phyloP scores from a whole-genome alignment of 306 rosid species.

The Senna siamea region DNA sequence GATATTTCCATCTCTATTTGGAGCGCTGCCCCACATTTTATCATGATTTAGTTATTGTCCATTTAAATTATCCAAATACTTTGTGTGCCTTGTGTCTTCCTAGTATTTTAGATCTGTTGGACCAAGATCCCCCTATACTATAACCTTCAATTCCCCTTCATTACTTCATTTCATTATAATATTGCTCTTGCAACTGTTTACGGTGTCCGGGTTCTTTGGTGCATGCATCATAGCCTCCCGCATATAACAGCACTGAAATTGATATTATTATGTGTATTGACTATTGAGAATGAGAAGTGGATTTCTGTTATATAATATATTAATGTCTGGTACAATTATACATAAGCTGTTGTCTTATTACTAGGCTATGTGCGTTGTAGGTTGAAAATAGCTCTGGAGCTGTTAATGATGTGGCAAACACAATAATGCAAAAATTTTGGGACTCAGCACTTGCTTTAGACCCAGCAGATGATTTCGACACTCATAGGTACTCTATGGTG shows the following conservation, averaged over 20 bases:
- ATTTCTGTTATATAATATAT: not conserved
- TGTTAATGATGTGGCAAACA: slow-evolving; percentile 73
- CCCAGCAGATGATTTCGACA: slow-evolving; percentile 85
- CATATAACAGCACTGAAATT: slow-evolving; percentile 1
- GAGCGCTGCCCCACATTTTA: slow-evolving; percentile 5
- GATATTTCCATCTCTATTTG: slow-evolving; percentile 29
- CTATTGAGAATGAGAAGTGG: slow-evolving; percentile 7
- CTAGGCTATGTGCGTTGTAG: slow-evolving; percentile 45
- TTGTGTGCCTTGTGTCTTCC: slow-evolving; percentile 1
- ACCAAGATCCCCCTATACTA: not conserved
- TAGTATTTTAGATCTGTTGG: not conserved
- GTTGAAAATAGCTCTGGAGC: slow-evolving; percentile 79
- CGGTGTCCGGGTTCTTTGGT: not conserved
- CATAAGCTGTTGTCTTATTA: slow-evolving; percentile 20
- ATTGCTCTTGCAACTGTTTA: slow-evolving; percentile 13
- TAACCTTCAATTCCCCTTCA: slow-evolving; percentile 4
- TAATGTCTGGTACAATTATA: slow-evolving; percentile 19
- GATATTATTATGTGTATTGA: slow-evolving; percentile 13
- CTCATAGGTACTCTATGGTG: slow-evolving; percentile 62
- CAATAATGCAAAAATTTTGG: slow-evolving; percentile 98
- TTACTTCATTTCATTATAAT: slow-evolving; percentile 10
- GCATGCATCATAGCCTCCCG: not conserved
- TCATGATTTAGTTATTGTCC: slow-evolving; percentile 13
- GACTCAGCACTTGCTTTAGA: slow-evolving; percentile 93
- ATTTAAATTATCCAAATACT: not conserved